Percentiles rank a stretch among this genome's conserved stretches.
Conservation (phyloP, 768 basidiomycete genomes). For the Amanita inopinata region DNA sequence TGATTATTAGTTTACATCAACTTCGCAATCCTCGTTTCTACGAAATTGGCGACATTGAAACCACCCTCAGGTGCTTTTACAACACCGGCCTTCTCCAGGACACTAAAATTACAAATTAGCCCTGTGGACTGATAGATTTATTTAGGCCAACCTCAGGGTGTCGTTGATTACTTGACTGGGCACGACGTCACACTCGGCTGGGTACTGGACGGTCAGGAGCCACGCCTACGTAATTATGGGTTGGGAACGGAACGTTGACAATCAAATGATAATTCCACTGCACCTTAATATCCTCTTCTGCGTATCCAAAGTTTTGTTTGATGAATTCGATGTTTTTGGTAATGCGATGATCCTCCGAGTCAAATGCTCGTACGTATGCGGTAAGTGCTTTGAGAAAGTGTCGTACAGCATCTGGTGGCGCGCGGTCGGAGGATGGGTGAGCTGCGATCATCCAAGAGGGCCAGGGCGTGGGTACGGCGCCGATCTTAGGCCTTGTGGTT, state of each 20-base stretch:
- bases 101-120: conserved; percentile 27
- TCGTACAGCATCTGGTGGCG: conserved; percentile 36
- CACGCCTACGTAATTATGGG: conserved; percentile 45
- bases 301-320: conserved; percentile 69
- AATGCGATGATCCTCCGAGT: conserved; percentile 45
- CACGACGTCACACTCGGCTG: conserved; percentile 53
- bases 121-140: conserved; percentile 5
- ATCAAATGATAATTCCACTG: conserved; percentile 1
- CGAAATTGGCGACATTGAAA: conserved; percentile 46
- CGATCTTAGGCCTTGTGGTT: conserved; percentile 40
- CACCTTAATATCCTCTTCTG: conserved; percentile 72
- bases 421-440: conserved; percentile 53
- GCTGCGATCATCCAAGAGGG: conserved; percentile 95
- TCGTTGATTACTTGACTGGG: conserved; percentile 54
- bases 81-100: conserved; percentile 70
- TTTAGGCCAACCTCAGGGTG: conserved; percentile 51
- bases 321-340: conserved; percentile 67
- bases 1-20: conserved; percentile 25
- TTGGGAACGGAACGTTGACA: background rate
- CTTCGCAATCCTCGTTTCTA: conserved; percentile 43
- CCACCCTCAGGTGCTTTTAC: conserved; percentile 47
- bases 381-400: conserved; percentile 59
- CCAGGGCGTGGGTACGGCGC: conserved; percentile 88
- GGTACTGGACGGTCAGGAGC: conserved; percentile 74
- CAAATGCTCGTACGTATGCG: conserved; percentile 56